phyloP scores from a whole-genome alignment of 768 basidiomycete genomes.

The Ephemerocybe angulata region DNA sequence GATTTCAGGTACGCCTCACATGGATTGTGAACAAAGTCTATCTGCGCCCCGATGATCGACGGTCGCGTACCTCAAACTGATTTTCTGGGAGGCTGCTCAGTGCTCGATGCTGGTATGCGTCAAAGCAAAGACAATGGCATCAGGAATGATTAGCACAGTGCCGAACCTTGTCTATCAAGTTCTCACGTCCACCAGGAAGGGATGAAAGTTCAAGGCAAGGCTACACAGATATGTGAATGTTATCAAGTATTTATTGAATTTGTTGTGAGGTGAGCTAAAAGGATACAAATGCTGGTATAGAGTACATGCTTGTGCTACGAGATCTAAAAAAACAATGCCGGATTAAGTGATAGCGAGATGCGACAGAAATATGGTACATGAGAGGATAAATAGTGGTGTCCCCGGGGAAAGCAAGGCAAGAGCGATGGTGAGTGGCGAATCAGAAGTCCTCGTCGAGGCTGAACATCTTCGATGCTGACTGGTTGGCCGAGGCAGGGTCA shows the following conservation, averaged over 20 bases:
- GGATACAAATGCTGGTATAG: slow-evolving; percentile 6
- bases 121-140: too few relatives aligned
- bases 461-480: slow-evolving; percentile 16
- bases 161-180: too few relatives aligned
- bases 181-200: too few relatives aligned
- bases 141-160: too few relatives aligned
- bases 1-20: too few relatives aligned
- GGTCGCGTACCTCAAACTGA: too few relatives aligned
- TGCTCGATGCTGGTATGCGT: too few relatives aligned
- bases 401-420: background rate
- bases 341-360: slow-evolving; percentile 8
- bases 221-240: background rate
- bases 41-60: too few relatives aligned
- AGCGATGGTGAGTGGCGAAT: slow-evolving; percentile 1
- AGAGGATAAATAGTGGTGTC: slow-evolving; percentile 1
- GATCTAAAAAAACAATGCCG: slow-evolving; percentile 1
- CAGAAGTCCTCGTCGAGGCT: slow-evolving; percentile 33
- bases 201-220: background rate
- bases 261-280: background rate
- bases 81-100: too few relatives aligned
- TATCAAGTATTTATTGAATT: background rate
- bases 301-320: slow-evolving; percentile 1
- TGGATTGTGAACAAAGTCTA: too few relatives aligned
- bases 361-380: background rate
- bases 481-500: slow-evolving; percentile 5